Base-by-base conservation (phyloP, 73 alveolate genomes). In the Tetrahymena thermophila region DNA sequence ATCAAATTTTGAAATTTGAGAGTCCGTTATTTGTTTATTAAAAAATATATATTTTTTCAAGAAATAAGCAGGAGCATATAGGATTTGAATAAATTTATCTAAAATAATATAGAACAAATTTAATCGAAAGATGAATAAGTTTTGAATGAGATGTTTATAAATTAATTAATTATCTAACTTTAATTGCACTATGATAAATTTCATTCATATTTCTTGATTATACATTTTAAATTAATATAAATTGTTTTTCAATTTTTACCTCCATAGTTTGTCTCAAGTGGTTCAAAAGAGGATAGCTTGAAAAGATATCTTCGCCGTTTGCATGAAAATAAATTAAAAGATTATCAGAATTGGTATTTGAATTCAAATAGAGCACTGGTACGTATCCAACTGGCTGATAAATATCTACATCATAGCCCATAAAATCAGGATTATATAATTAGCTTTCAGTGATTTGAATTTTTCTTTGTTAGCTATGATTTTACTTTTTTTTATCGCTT, bases 241-340 rank as follows among this genome's bases (percentile, higher is more conserved):
- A 3, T 28, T 71, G 10, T 71, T 19, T 19, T 19, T 19, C 8
- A n/a, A 23, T 71, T 2, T 71, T 71, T 71, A 98, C 94, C 96
- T 96, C 96, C 57, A 97, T 58, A 35, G 96, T 96, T 83, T 95
- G 95, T 94, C 95, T 84, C 43, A 97, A 93, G 38, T 96, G 96
- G 43, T 97, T 96, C 23, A 97, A 97, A 85, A 98, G 94, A 34
- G 95, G 97, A 94, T 96, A 96, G 28, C 99, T 98, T 16, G 96
- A 95, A 42, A 98, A 96, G 14, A 98, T 96, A 97, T 98, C 99
- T 95, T 98, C 99, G 83, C 97, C 98, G 98, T 98, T 98, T 56
- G 99, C 99, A 95, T 98, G 99, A 95, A 97, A 98, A 96, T 98
- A 98, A 10, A 99, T 56, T 85, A 98, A 58, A 1, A 98, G 95